A percentile compares a stretch with the other conserved stretches of the same genome.
Evolutionary conservation across 2,329 filamentous ascomycete genomes (phyloP).

Genomic region (Teratosphaeriaceae sp.): DNA sequence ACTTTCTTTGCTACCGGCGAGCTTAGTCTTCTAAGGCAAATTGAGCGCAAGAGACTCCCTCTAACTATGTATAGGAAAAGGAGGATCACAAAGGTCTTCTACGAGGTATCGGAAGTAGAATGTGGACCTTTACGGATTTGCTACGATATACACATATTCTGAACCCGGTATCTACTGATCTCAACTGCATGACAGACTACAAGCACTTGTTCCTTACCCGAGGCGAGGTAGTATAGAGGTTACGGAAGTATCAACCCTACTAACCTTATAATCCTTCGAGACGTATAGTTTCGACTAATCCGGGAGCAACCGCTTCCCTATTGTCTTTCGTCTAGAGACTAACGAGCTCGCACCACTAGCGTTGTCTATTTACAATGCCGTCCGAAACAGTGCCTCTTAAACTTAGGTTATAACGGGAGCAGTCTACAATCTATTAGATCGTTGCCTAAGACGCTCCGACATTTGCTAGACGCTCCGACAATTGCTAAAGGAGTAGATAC

Average conservation of each 20-base stretch:
- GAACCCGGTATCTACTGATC: background rate
- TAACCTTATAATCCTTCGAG: background rate
- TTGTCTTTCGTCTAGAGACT: constrained; percentile 1
- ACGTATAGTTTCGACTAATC: background rate
- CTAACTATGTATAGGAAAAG: too few relatives aligned
- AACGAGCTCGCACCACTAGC: background rate
- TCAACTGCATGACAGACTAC: background rate
- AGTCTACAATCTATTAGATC: background rate
- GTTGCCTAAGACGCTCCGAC: background rate
- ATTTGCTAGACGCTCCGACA: constrained; percentile 1
- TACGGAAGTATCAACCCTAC: background rate
- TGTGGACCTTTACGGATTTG: too few relatives aligned
- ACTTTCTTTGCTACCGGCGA: background rate
- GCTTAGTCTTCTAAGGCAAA: too few relatives aligned
- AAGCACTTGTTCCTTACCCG: background rate
- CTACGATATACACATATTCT: background rate
- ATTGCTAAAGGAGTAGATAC: background rate
- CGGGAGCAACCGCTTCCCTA: background rate
- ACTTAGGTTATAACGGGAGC: background rate
- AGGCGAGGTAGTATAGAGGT: background rate
- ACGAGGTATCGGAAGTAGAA: too few relatives aligned
- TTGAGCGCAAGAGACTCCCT: too few relatives aligned
- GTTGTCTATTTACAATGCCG: background rate
- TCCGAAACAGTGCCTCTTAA: constrained; percentile 1
- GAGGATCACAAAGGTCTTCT: too few relatives aligned